Evolutionary conservation across 2,329 filamentous ascomycete species (phyloP).

Genomic region (Sclerotinia sclerotiorum): DNA sequence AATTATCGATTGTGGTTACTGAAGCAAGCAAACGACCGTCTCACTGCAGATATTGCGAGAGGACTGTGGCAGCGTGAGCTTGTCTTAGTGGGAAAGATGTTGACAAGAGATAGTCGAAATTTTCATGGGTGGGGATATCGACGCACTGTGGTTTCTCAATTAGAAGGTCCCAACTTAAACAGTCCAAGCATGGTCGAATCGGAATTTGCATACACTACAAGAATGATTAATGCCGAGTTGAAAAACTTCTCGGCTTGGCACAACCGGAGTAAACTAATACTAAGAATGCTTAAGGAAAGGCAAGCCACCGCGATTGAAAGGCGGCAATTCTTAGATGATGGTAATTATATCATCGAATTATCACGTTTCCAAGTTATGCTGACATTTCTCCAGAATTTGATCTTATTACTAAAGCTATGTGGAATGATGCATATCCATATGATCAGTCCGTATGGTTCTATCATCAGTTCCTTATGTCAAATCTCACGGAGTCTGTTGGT

Average conservation of each 20-base stretch:
- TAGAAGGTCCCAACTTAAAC: slow-evolving; percentile 60
- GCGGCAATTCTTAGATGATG: slow-evolving; percentile 68
- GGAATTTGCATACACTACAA: slow-evolving; percentile 88
- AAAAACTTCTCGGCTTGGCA: slow-evolving; percentile 99
- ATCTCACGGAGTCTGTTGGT: slow-evolving; percentile 54
- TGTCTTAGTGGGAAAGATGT: slow-evolving; percentile 80
- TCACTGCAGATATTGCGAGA: slow-evolving; percentile 57
- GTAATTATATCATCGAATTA: slow-evolving; percentile 43
- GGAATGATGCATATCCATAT: slow-evolving; percentile 73
- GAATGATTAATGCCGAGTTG: slow-evolving; percentile 80
- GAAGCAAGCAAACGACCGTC: slow-evolving; percentile 63
- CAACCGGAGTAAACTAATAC: slow-evolving; percentile 79
- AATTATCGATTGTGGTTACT: slow-evolving; percentile 90
- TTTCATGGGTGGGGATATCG: slow-evolving; percentile 97
- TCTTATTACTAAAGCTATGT: slow-evolving; percentile 71
- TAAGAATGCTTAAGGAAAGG: slow-evolving; percentile 70
- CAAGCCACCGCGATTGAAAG: slow-evolving; percentile 62
- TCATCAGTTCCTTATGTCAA: slow-evolving; percentile 81
- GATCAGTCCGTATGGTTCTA: slow-evolving; percentile 98
- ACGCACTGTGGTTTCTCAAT: slow-evolving; percentile 70
- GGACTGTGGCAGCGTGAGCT: slow-evolving; percentile 84
- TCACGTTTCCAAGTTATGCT: slow-evolving; percentile 22
- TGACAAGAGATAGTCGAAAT: slow-evolving; percentile 81
- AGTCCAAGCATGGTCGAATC: slow-evolving; percentile 67
- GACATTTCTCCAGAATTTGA: slow-evolving; percentile 61